Evolutionary conservation across 2,329 filamentous ascomycete genomes (phyloP).

Genomic region (Cladorrhinum sp.): DNA sequence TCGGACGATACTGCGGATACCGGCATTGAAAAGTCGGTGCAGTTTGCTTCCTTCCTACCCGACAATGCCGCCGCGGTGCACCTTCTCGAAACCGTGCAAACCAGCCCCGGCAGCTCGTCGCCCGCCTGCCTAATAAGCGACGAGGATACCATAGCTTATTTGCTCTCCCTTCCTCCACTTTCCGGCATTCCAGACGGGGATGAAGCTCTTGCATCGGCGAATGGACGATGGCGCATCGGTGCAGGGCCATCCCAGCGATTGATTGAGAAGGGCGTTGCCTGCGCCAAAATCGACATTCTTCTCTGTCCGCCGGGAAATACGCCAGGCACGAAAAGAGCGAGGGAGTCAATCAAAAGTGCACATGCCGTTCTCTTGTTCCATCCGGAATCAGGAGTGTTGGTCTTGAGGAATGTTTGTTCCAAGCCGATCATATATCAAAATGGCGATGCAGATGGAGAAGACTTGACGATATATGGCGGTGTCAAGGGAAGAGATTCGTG

Average conservation of each 20-base stretch:
- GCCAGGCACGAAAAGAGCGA: background rate
- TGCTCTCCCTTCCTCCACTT: background rate
- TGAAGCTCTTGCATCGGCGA: background rate
- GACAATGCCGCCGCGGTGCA: slow-evolving; percentile 1
- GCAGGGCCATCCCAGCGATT: background rate
- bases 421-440: background rate
- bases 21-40: background rate
- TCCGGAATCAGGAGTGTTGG: background rate
- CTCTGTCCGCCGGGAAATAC: background rate
- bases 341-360: background rate
- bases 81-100: background rate
- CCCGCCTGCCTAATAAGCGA: background rate
- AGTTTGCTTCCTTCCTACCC: background rate
- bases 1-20: background rate
- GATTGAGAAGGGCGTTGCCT: background rate
- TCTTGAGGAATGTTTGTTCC: background rate
- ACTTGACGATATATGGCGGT: background rate
- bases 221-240: background rate
- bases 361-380: background rate
- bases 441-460: background rate
- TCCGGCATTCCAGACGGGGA: background rate
- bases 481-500: background rate
- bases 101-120: background rate
- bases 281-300: slow-evolving; percentile 1
- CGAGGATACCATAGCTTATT: background rate